Conservation (phyloP, 208 protist genomes). For the Trichomonas tenax region DNA sequence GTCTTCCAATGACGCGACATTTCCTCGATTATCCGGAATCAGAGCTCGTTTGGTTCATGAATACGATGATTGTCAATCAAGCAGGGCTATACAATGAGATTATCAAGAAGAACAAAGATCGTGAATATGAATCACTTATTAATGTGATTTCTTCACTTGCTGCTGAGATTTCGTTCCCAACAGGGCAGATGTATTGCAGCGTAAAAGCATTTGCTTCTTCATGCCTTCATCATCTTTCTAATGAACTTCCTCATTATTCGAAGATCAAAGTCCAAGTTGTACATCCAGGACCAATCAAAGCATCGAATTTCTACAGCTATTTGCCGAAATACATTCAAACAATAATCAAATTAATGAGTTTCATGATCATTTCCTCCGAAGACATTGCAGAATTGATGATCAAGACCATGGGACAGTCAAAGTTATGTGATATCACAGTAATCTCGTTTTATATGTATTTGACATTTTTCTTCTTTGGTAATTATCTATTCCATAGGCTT, state of each 20-base stretch:
- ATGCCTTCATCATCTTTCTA: not conserved
- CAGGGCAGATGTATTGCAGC: not conserved
- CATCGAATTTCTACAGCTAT: not conserved
- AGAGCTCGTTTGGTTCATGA: not conserved
- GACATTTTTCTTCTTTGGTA: too few relatives aligned
- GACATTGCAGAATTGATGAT: not conserved
- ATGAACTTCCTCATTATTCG: not conserved
- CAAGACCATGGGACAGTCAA: not conserved
- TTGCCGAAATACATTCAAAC: not conserved
- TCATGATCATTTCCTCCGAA: not conserved
- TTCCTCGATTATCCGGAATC: not conserved
- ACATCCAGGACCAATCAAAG: not conserved
- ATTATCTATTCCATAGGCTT: too few relatives aligned
- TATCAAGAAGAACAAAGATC: not conserved
- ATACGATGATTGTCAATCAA: not conserved
- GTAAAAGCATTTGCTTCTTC: not conserved
- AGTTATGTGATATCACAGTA: too few relatives aligned
- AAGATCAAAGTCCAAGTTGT: not conserved
- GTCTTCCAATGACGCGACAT: not conserved
- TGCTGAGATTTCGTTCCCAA: not conserved
- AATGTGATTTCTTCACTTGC: not conserved
- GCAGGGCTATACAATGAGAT: not conserved
- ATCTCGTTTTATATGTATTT: too few relatives aligned
- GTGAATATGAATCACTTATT: not conserved
- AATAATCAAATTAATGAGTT: not conserved